Percentiles rank a stretch among this genome's conserved stretches.
These are phyloP conservation scores for Paecilomyces sp. DNA, from an alignment of 2,329 filamentous ascomycete genomes.

Conservation along the genomic window DNA sequence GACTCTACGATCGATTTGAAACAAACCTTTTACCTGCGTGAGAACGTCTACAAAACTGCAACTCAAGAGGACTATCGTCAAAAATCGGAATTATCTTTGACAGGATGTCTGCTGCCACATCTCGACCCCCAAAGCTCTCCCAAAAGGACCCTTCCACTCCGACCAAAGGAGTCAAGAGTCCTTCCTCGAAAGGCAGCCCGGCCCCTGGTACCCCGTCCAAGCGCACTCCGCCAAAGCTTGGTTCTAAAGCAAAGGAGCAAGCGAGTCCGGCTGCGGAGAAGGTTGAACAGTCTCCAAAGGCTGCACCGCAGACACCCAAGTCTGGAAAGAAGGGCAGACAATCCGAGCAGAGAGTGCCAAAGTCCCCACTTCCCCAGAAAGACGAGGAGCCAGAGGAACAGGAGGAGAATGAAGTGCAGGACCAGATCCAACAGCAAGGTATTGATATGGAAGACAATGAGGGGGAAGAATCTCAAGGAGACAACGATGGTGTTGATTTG, in stretches of 20 bases:
- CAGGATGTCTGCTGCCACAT: neutral
- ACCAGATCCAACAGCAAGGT: neutral
- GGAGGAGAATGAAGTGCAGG: constrained; percentile 1
- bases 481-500: neutral
- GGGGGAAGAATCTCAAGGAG: neutral
- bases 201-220: neutral
- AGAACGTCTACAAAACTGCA: neutral
- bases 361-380: neutral
- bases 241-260: neutral
- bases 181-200: constrained; percentile 9
- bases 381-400: constrained; percentile 5
- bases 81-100: neutral
- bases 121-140: constrained; percentile 1
- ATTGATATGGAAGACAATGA: neutral
- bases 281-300: neutral
- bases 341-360: neutral
- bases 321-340: neutral
- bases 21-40: neutral
- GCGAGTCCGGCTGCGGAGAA: neutral
- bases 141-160: constrained; percentile 16
- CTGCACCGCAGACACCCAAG: neutral
- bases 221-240: neutral
- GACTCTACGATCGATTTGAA: neutral
- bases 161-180: constrained; percentile 18
- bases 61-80: neutral